Evolutionary conservation across 2,329 filamentous ascomycete genomes (phyloP).

Genomic region (Podosphaera aphanis): DNA sequence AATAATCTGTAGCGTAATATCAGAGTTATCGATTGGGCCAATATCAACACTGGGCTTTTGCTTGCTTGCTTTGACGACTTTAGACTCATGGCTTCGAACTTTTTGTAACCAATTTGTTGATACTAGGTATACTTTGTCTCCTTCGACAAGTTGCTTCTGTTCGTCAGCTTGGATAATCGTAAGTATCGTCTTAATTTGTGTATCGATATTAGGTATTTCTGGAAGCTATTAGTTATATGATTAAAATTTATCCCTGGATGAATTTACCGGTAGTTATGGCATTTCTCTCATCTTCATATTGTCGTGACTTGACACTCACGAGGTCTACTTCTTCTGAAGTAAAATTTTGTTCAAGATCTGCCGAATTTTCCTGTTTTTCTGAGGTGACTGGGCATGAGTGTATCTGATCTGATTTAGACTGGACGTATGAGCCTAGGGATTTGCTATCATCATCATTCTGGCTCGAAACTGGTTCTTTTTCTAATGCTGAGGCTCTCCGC

Average conservation of each 20-base stretch:
- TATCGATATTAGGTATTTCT: constrained; percentile 28
- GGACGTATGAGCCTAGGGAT: not conserved
- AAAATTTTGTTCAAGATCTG: not conserved
- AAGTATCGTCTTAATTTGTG: constrained; percentile 53
- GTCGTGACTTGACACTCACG: not conserved
- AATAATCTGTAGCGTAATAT: constrained; percentile 44
- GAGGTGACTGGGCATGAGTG: not conserved
- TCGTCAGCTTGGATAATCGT: constrained; percentile 29
- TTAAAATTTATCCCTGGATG: not conserved
- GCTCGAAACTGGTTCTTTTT: constrained; percentile 9
- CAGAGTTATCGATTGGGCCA: constrained; percentile 69
- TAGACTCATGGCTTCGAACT: constrained; percentile 41
- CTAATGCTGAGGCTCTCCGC: constrained; percentile 27
- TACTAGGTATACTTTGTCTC: constrained; percentile 54
- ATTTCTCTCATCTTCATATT: not conserved
- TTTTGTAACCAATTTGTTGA: constrained; percentile 58
- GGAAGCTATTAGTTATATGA: not conserved
- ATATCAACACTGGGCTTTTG: constrained; percentile 31
- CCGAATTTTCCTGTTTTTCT: not conserved
- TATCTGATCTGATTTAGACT: not conserved
- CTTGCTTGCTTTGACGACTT: constrained; percentile 33
- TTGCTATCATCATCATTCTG: constrained; percentile 13
- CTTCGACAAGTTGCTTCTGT: constrained; percentile 33
- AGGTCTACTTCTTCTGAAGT: not conserved
- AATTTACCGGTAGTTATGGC: not conserved